Base-by-base conservation (phyloP, 1,139 yeast species). In the Zygosaccharomyces sapae region DNA sequence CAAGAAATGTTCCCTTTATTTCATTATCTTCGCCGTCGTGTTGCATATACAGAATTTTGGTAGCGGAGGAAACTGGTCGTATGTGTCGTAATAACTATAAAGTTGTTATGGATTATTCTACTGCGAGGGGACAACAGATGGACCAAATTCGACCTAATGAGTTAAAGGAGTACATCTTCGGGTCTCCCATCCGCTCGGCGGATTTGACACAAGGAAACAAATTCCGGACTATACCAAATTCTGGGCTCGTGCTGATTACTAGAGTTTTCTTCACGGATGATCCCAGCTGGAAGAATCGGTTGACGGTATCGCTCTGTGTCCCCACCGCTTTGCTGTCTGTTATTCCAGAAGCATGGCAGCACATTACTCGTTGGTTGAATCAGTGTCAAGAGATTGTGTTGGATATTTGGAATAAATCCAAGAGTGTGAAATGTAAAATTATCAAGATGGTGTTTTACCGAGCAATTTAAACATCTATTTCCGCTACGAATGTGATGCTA, bases 1-100 rank as follows among this genome's bases (percentile, higher is more conserved):
- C 62, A 4, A 61, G 54, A 43, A 51, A 37, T 31, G 45, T 59
- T 33, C 52, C 51, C 9, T 52, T 43, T 37, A 43, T 41, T 30
- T n/a, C 30, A 10, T 35, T 48, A 29, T 13, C 38, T 5, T 33
- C 43, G 25, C 42, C 42, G 18, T 42, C 52, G 5, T 45, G 53
- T 7, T 54, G 58, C 38, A 56, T 57, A 4, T 67, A 63, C 47
- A 54, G 73, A 42, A 45, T 69, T 12, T 24, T 68, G 2, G 53
- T 70, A 1, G 63, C 69, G 1, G 69, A 67, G 44, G 72, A 69
- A 44, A 63, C 67, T 8, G 71, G 69, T 5, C 67, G 63, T 27
- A 57, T 58, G 33, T 64, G 68, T 38, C 58, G 66, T 36, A 62
- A 67, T 47, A 67, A 68, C 50, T 66, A 66, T 47, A 64, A 57